Evolutionary conservation across 1,284 basidiomycete genomes (phyloP).

Genomic region (Meira miltonrushii): DNA sequence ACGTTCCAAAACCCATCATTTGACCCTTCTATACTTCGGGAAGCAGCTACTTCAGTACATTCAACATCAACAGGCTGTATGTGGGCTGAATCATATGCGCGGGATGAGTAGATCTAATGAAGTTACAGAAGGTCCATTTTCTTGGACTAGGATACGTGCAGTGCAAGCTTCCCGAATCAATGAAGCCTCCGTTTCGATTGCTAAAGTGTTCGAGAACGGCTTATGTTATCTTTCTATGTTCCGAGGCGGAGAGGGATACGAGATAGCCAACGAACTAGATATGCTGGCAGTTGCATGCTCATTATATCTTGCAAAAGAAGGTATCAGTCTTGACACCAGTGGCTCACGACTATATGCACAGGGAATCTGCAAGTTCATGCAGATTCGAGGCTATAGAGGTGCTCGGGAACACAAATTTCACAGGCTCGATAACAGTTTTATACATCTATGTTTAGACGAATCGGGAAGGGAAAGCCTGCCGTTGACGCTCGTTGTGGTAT

Average conservation of each 20-base stretch:
- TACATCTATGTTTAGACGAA: conserved; percentile 25
- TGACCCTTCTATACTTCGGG: conserved; percentile 24
- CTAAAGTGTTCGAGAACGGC: conserved; percentile 12
- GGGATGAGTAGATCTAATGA: too few species aligned
- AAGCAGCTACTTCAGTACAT: conserved; percentile 31
- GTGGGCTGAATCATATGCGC: conserved; percentile 3
- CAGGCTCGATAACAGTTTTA: conserved; percentile 31
- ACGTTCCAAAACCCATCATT: conserved; percentile 26
- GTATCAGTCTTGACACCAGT: conserved; percentile 4
- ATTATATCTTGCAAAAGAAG: conserved; percentile 23
- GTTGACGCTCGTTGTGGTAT: conserved; percentile 24
- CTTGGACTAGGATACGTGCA: too few species aligned
- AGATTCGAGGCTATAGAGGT: conserved; percentile 24
- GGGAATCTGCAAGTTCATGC: conserved; percentile 26
- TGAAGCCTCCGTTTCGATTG: background rate
- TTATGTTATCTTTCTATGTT: conserved; percentile 27
- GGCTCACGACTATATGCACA: background rate
- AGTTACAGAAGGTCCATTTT: too few species aligned
- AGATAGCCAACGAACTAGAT: conserved; percentile 23
- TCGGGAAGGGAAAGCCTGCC: conserved; percentile 32
- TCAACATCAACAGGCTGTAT: conserved; percentile 28
- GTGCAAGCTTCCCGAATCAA: too few species aligned
- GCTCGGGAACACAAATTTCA: conserved; percentile 21
- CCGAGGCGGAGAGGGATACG: conserved; percentile 23
- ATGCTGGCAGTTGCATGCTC: conserved; percentile 27